These are phyloP conservation scores for Lunasporangiospora selenospora DNA, from an alignment of 192 early-diverging fungal species.

Conservation along the genomic window DNA sequence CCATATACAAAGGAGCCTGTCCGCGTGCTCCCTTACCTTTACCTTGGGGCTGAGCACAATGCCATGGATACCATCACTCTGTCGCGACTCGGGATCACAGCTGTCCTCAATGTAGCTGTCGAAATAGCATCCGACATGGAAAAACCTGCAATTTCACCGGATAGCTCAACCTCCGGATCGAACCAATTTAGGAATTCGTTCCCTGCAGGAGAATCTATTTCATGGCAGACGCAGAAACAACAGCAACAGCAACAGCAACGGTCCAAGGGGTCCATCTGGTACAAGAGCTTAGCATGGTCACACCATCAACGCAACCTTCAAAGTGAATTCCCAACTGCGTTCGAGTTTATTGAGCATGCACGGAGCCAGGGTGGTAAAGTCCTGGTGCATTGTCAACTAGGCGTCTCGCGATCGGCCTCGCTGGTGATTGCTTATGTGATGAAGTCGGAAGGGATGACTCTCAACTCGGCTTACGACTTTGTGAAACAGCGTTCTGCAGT, in stretches of 20 bases:
- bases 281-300: slow-evolving; percentile 74
- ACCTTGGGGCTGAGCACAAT: slow-evolving; percentile 70
- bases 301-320: slow-evolving; percentile 74
- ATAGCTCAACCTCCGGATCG: slow-evolving; percentile 23
- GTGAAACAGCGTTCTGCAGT: slow-evolving; percentile 72
- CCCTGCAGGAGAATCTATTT: slow-evolving; percentile 11
- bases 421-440: slow-evolving; percentile 92
- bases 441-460: slow-evolving; percentile 62
- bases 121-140: slow-evolving; percentile 61
- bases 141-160: background rate
- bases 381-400: slow-evolving; percentile 89
- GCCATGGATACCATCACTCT: slow-evolving; percentile 61
- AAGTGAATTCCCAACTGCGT: slow-evolving; percentile 64
- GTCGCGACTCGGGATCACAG: slow-evolving; percentile 55
- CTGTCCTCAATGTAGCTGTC: slow-evolving; percentile 80
- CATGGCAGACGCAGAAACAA: background rate
- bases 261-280: slow-evolving; percentile 58
- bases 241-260: too few species aligned
- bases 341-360: slow-evolving; percentile 72
- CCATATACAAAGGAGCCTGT: slow-evolving; percentile 67
- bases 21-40: slow-evolving; percentile 68
- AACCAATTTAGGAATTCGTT: background rate
- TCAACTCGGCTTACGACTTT: slow-evolving; percentile 75
- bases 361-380: slow-evolving; percentile 59
- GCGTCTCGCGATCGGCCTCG: slow-evolving; percentile 86